Base-by-base conservation (phyloP, 345 rosid genomes). In the Populus simonii region DNA sequence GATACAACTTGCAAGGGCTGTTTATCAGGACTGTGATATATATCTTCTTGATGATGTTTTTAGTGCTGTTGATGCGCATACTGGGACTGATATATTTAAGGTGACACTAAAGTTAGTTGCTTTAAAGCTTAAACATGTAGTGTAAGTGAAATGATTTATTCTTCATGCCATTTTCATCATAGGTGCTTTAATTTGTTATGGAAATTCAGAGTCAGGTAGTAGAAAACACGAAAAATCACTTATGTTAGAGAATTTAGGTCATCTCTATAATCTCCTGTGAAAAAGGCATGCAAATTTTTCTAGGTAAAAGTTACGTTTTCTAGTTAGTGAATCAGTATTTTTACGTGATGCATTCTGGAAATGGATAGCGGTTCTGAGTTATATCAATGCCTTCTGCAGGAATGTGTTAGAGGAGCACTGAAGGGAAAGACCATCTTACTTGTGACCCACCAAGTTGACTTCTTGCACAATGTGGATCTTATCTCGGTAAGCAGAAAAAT, bases 11-110 rank as follows among this genome's bases (percentile, higher is more conserved):
- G 99, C 99, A 11, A 87, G 97, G 67, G 97, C 98, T 1, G 98
- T 93, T 59, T 95, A 93, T 81, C 98, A 93, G 80, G 98, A 95
- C 76, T 84, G 84, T 70, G 99, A 95, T 79, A 90, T 90, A 43
- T 95, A 92, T 80, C 91, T 95, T 79, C 94, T 95, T 7, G 99
- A 95, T 77, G 99, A 95, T 74, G 91, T 93, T 80, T 95, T 95
- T 61, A 95, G 99, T 65, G 98, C 97, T 25, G 98, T 95, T 66
- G 99, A 95, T 89, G 98, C 99, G 66, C 98, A 95, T 82, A 95
- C 99, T 7, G 99, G 99, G 11, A 85, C 99, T 68, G 93, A 90
- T 68, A 91, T 95, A 71, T 95, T 86, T 81, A 95, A 93, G 97
- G 98, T 94, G 68, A 80, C 20, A 41, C 1, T 27, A 18, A 43